Conservation (phyloP, 345 rosid species). For the Syzygium oleosum region DNA sequence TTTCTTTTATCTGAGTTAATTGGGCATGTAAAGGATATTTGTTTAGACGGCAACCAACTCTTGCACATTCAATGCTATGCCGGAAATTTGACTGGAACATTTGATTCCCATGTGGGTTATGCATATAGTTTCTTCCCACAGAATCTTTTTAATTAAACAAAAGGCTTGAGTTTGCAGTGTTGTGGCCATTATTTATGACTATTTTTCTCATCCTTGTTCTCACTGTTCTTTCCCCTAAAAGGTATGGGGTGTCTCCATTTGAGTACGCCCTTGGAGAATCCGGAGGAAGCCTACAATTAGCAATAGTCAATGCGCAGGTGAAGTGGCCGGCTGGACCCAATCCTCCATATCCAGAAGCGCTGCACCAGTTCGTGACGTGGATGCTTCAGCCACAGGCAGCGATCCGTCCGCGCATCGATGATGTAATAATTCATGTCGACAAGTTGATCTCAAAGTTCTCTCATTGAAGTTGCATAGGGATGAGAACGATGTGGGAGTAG, state of each 20-base stretch:
- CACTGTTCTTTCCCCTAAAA: conserved; percentile 3
- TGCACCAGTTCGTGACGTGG: conserved; percentile 92
- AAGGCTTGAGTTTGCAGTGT: neutral
- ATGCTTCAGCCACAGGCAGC: conserved; percentile 93
- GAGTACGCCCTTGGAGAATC: conserved; percentile 98
- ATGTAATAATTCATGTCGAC: conserved; percentile 88
- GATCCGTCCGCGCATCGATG: conserved; percentile 81
- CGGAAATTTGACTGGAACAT: neutral
- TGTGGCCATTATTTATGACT: neutral
- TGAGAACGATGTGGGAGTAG: neutral
- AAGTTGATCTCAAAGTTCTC: conserved; percentile 82
- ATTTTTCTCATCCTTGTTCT: neutral
- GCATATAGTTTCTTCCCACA: neutral
- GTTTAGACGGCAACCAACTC: neutral
- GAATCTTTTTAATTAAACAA: neutral
- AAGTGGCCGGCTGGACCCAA: conserved; percentile 97
- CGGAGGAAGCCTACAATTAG: conserved; percentile 93
- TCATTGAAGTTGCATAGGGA: neutral
- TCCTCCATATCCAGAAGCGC: conserved; percentile 80
- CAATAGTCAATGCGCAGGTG: conserved; percentile 85
- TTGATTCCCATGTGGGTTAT: neutral
- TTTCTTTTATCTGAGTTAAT: neutral
- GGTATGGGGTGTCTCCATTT: conserved; percentile 94
- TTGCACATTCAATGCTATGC: neutral
- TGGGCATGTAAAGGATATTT: neutral